phyloP scores from a whole-genome alignment of 495 filamentous ascomycete species.

The Aspergillus saccharolyticus region DNA sequence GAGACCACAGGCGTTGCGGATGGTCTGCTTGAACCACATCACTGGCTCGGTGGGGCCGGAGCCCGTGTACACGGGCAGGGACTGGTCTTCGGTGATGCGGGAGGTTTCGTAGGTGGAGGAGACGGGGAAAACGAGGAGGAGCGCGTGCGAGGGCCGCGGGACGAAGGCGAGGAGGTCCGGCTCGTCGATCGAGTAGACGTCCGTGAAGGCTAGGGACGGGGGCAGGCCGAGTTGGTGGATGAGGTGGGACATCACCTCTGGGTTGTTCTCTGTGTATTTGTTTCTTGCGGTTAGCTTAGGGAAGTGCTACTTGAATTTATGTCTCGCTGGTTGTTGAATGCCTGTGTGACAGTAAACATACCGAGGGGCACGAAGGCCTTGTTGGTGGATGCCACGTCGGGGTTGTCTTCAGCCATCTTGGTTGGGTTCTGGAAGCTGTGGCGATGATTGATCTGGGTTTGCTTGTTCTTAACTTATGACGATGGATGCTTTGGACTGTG shows the following conservation, averaged over 20 bases:
- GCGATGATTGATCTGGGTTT: no score
- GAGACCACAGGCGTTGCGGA: conserved; percentile 79
- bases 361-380: conserved; percentile 50
- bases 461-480: no score
- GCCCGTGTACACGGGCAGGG: conserved; percentile 46
- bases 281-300: no score
- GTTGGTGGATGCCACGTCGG: conserved; percentile 33
- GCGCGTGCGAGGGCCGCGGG: conserved; percentile 74
- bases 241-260: conserved; percentile 72
- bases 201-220: conserved; percentile 61
- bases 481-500: no score
- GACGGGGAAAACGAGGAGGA: conserved; percentile 82
- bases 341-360: conserved; percentile 16
- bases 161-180: conserved; percentile 73
- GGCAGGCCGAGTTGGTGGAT: conserved; percentile 72
- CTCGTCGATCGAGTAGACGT: conserved; percentile 79
- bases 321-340: neutral
- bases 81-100: conserved; percentile 59
- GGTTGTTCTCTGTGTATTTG: conserved; percentile 65
- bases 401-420: conserved; percentile 29
- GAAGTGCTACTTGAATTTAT: neutral
- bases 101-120: conserved; percentile 63
- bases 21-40: conserved; percentile 90
- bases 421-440: neutral
- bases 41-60: conserved; percentile 54